phyloP scores from a whole-genome alignment of 305 asterid species.

The Vinca major region DNA sequence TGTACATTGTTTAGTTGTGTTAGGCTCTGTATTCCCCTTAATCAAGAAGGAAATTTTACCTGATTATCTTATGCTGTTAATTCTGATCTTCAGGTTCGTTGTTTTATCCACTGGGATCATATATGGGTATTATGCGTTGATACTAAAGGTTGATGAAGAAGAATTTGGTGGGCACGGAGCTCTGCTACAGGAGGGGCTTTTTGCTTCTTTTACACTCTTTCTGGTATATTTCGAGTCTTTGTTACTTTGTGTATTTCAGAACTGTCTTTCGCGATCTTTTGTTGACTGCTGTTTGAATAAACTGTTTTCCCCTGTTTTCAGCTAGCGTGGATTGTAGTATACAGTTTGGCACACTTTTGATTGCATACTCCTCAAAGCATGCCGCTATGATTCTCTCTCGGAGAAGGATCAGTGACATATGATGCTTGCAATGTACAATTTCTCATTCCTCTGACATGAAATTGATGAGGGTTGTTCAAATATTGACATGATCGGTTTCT shows the following conservation, averaged over 20 bases:
- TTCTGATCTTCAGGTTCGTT: conserved; percentile 43
- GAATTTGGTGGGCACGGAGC: conserved; percentile 91
- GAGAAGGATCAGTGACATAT: conserved; percentile 6
- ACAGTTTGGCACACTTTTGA: conserved; percentile 93
- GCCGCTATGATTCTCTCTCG: conserved; percentile 9
- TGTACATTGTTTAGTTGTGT: conserved; percentile 1
- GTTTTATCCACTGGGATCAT: conserved; percentile 69
- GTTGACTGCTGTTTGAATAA: conserved; percentile 9
- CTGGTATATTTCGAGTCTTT: conserved; percentile 36
- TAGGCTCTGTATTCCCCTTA: not conserved
- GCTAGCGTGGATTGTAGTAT: conserved; percentile 85
- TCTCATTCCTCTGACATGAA: not conserved
- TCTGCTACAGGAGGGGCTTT: conserved; percentile 94
- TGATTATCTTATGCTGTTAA: conserved; percentile 9
- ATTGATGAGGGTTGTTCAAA: not conserved
- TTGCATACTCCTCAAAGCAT: conserved; percentile 13
- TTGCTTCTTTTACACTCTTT: conserved; percentile 79
- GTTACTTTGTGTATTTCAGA: not conserved
- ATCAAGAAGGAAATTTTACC: not conserved
- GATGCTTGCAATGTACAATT: conserved; percentile 5
- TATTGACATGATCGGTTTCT: conserved; percentile 7
- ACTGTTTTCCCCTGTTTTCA: conserved; percentile 24
- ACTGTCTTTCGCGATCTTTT: not conserved
- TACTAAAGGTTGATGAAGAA: conserved; percentile 89
- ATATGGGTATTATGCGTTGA: conserved; percentile 64